A percentile compares a stretch with the other conserved stretches of the same genome.
phyloP scores from a whole-genome alignment of 2,329 filamentous ascomycete genomes.

The Blumeriella jaapii region DNA sequence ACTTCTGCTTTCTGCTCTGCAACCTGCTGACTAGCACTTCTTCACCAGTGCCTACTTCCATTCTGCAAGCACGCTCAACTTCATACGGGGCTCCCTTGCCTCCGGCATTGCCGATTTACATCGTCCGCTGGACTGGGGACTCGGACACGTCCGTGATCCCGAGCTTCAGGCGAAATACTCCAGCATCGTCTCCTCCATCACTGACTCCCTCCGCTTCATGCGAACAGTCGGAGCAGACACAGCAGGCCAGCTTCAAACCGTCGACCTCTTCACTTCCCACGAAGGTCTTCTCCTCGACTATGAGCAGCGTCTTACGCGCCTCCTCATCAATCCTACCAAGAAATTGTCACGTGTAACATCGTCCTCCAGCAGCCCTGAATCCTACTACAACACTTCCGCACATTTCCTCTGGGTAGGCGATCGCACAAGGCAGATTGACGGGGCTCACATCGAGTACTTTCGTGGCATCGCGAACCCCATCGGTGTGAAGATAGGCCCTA shows the following conservation, averaged over 20 bases:
- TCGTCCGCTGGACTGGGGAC: conserved; percentile 84
- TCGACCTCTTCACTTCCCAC: conserved; percentile 92
- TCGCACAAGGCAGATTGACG: conserved; percentile 83
- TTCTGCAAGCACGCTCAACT: conserved; percentile 89
- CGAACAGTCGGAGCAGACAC: conserved; percentile 84
- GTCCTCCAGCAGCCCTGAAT: conserved; percentile 27
- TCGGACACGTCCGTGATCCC: conserved; percentile 82
- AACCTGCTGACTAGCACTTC: conserved; percentile 3
- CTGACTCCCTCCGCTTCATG: conserved; percentile 89
- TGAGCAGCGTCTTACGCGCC: conserved; percentile 75
- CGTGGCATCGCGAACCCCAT: conserved; percentile 92
- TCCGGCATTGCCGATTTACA: conserved; percentile 91
- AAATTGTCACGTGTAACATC: conserved; percentile 10
- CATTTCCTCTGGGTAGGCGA: conserved; percentile 99
- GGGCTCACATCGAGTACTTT: conserved; percentile 95
- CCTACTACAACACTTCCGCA: conserved; percentile 87
- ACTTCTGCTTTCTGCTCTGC: neutral
- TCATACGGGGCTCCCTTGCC: conserved; percentile 69
- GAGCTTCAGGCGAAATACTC: conserved; percentile 78
- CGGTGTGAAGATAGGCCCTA: conserved; percentile 90
- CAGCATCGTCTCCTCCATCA: conserved; percentile 72
- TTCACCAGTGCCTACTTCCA: conserved; percentile 79
- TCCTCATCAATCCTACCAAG: conserved; percentile 50
- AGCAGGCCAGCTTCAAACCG: conserved; percentile 72
- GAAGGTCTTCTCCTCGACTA: conserved; percentile 92